phyloP scores from a whole-genome alignment of 768 basidiomycete species.

The Lactarius tabidus region DNA sequence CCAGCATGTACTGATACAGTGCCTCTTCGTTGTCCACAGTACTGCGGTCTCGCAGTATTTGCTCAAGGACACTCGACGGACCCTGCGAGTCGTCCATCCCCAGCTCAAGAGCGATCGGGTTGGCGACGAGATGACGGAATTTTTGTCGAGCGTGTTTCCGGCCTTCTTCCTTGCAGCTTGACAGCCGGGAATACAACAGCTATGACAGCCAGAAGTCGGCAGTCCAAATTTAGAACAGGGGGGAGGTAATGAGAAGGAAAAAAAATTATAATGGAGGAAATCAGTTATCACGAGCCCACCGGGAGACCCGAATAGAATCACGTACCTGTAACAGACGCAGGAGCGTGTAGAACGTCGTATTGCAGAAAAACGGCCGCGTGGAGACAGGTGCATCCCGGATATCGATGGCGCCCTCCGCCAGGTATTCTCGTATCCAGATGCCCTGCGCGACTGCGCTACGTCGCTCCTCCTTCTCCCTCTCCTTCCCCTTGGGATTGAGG shows the following conservation, averaged over 20 bases:
- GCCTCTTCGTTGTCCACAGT: conserved; percentile 52
- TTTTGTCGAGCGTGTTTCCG: conserved; percentile 62
- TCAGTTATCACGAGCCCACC: not conserved
- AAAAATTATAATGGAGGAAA: not conserved
- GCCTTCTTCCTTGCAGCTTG: conserved; percentile 81
- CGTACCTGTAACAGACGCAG: conserved; percentile 82
- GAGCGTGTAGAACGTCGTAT: conserved; percentile 89
- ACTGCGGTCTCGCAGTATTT: conserved; percentile 52
- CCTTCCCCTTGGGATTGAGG: conserved; percentile 13
- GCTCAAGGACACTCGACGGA: conserved; percentile 58
- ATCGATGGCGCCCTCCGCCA: conserved; percentile 20
- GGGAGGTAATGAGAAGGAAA: not conserved
- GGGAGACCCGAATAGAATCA: conserved; percentile 28
- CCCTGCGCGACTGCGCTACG: not conserved
- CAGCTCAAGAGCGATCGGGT: conserved; percentile 78
- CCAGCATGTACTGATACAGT: conserved; percentile 85
- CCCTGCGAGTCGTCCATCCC: conserved; percentile 85
- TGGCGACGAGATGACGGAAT: conserved; percentile 62
- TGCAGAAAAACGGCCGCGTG: conserved; percentile 74
- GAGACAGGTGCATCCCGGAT: conserved; percentile 29
- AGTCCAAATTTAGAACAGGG: conserved; percentile 5
- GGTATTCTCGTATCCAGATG: conserved; percentile 23
- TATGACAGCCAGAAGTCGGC: conserved; percentile 33
- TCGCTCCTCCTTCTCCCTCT: conserved; percentile 11
- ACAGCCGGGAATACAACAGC: conserved; percentile 85